These are phyloP conservation scores for Arthrobotrys entomopaga DNA, from an alignment of 2,329 filamentous ascomycete species.

Conservation along the genomic window DNA sequence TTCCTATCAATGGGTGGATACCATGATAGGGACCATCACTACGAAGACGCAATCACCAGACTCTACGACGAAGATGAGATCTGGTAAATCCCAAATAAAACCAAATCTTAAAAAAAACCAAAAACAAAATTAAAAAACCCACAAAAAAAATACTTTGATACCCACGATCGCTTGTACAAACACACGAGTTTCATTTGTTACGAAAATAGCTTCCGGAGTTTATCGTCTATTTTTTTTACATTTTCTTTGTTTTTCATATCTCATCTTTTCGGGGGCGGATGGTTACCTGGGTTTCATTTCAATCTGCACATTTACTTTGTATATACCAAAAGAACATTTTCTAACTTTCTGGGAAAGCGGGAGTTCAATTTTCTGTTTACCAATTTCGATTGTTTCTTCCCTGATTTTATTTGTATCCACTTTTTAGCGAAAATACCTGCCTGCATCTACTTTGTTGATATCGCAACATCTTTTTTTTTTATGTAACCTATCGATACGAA, in stretches of 20 bases:
- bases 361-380: slow-evolving; percentile 36
- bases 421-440: slow-evolving; percentile 32
- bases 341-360: slow-evolving; percentile 42
- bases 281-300: slow-evolving; percentile 22
- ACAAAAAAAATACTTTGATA: slow-evolving; percentile 41
- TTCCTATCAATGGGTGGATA: slow-evolving; percentile 36
- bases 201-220: slow-evolving; percentile 41
- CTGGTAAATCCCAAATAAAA: slow-evolving; percentile 47
- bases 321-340: slow-evolving; percentile 52
- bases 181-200: slow-evolving; percentile 52
- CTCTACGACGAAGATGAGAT: slow-evolving; percentile 52
- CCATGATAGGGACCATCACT: slow-evolving; percentile 42
- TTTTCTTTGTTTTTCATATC: slow-evolving; percentile 37
- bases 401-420: slow-evolving; percentile 27
- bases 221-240: slow-evolving; percentile 16
- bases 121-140: slow-evolving; percentile 7
- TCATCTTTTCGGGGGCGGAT: slow-evolving; percentile 18
- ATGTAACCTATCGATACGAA: slow-evolving; percentile 21
- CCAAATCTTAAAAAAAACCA: slow-evolving; percentile 22
- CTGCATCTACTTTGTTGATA: slow-evolving; percentile 31
- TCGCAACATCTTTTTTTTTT: slow-evolving; percentile 13
- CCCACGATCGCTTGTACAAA: slow-evolving; percentile 44
- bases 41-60: slow-evolving; percentile 51
- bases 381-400: slow-evolving; percentile 11
- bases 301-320: slow-evolving; percentile 17